Evolutionary conservation across 148 eudicot genomes (phyloP), one percentile per base, ranked within the genome.

Genomic region (Beta vulgaris): DNA sequence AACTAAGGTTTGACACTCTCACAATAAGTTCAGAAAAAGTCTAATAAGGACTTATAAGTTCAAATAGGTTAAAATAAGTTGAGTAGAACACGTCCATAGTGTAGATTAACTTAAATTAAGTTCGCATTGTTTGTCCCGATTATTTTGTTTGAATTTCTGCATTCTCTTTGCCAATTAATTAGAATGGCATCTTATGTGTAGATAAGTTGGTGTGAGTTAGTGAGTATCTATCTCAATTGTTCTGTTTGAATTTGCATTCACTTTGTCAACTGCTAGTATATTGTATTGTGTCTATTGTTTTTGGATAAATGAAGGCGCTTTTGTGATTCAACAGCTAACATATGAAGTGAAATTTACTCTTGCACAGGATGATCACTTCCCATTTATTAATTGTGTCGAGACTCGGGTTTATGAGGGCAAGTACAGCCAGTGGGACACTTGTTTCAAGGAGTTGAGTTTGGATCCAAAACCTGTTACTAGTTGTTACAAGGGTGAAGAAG

Each of bases 381-480:
- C 88, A 44, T 84, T 92, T 80, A 77, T 92, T 74, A 68, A 83
- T 60, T 92, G 97, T 42, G 84, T 92, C 37, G 97, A 92, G 82
- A 82, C 31, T 46, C 79, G 84, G 37, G 84, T 83, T 43, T 78
- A 82, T 44, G 62, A 87, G 35, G 69, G 71, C 57, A 84, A 79
- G 42, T 88, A 80, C 59, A 18, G 69, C 2, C 57, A 84, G 67
- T 91, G 97, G 93, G 90, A 85, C 61, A 82, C 85, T 25, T 91
- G 97, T 78, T 91, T 80, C 68, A 77, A 72, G 69, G 75, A 80
- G 69, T 73, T 88, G 84, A 68, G 69, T 23, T 85, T 90, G 81
- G 87, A 90, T 82, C 68, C 85, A 29, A 32, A 73, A 21, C 82
- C 88, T 35, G 79, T 92, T 60, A 34, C 44, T 63, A 82, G 82